A percentile compares a stretch with the other conserved stretches of the same genome.
These are phyloP conservation scores for Digitaria exilis DNA, from an alignment of 202 grass and related monocot genomes.

Conservation along the genomic window DNA sequence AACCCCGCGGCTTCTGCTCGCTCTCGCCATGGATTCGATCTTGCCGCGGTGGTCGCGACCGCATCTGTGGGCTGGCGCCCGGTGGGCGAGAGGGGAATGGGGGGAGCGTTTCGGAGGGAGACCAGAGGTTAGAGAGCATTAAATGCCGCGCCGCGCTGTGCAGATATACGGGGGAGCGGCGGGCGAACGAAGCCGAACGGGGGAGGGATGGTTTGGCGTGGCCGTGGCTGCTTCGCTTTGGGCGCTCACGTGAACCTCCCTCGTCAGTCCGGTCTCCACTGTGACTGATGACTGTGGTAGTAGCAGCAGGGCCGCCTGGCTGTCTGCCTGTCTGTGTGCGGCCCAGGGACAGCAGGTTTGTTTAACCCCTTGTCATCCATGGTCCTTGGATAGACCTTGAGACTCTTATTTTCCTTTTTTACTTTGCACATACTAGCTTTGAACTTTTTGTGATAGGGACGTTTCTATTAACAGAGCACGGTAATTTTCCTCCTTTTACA, in stretches of 20 bases:
- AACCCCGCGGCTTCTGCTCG: constrained; percentile 6
- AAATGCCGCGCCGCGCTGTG: constrained; percentile 52
- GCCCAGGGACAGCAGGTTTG: constrained; percentile 4
- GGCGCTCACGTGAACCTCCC: constrained; percentile 58
- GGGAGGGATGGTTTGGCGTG: background rate
- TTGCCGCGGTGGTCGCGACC: constrained; percentile 9
- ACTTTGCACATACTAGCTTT: background rate
- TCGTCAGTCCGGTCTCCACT: constrained; percentile 24
- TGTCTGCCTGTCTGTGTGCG: constrained; percentile 37
- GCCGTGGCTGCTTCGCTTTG: constrained; percentile 21
- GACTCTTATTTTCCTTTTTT: background rate
- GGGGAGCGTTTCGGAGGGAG: constrained; percentile 27
- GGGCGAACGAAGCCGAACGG: no score
- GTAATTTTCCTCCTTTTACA: background rate
- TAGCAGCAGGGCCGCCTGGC: constrained; percentile 6
- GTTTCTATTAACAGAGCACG: background rate
- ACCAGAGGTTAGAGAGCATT: constrained; percentile 35
- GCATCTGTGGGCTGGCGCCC: background rate
- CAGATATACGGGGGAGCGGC: constrained; percentile 39
- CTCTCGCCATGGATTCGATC: constrained; percentile 36
- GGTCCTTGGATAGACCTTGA: background rate
- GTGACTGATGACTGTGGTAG: constrained; percentile 47
- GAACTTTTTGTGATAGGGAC: background rate
- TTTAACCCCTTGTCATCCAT: constrained; percentile 30
- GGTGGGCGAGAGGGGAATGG: background rate